Evolutionary conservation across 257 asterid species (phyloP).

Genomic region (Mitragyna speciosa): DNA sequence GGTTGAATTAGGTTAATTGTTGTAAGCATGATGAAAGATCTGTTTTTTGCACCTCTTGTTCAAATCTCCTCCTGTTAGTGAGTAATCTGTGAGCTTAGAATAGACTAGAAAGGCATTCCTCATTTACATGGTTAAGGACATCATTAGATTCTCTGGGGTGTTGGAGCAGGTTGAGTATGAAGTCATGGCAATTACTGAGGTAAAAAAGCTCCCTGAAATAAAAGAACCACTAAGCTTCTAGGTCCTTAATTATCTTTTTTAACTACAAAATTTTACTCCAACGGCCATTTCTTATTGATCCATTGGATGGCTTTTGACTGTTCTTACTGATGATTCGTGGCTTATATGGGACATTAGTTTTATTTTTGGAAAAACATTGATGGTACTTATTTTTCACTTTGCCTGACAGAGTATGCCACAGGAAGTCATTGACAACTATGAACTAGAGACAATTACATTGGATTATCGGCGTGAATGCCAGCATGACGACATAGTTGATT

Average conservation of each 20-base stretch:
- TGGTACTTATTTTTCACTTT: neutral
- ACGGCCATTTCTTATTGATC: neutral
- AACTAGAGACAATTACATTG: constrained; percentile 75
- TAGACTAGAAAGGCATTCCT: neutral
- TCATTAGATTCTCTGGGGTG: neutral
- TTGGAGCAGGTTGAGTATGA: neutral
- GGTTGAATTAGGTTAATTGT: neutral
- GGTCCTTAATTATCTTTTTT: neutral
- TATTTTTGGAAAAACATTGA: too few relatives aligned
- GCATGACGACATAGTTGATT: constrained; percentile 80
- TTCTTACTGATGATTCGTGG: neutral
- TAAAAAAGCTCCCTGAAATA: neutral
- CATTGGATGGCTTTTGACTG: neutral
- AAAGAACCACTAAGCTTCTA: neutral
- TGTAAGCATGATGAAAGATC: neutral
- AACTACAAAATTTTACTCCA: neutral
- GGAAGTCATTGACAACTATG: constrained; percentile 72
- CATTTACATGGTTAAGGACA: neutral
- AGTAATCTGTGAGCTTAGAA: neutral
- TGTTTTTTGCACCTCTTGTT: constrained; percentile 5
- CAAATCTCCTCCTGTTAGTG: neutral
- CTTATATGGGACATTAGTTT: neutral
- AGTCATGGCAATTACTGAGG: neutral
- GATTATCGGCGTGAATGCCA: constrained; percentile 96
- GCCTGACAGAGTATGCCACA: constrained; percentile 79